Base-by-base conservation (phyloP, 176 grass and related monocot genomes). In the Carex kokanica region DNA sequence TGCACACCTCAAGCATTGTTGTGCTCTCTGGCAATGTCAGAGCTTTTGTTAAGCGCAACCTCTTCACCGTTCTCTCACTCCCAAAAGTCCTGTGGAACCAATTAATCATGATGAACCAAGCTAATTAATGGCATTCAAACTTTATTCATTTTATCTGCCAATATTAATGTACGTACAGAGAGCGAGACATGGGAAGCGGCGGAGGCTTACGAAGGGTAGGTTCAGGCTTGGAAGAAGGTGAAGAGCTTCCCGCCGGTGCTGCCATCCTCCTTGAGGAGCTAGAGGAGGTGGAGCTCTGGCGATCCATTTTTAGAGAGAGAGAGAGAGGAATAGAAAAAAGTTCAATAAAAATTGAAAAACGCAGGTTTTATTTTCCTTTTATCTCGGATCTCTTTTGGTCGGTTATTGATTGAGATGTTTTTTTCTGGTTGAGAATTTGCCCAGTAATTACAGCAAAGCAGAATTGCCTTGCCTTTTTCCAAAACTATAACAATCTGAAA, bases 21-120 rank as follows among this genome's bases (percentile, higher is more conserved):
- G 89, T 91, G 84, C 81, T 91, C 52, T 97, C 94, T n/a, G 91
- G 91, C 73, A 97, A 70, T 62, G 94, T 97, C 70, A 97, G 86
- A 34, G 89, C 94, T 87, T 85, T 88, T 0, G 91, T 91, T 21
- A 93, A 60, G 15, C 89, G 88, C 23, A 97, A 78, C 72, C 89
- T 91, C 91, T 90, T 93, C 64, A 97, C 89, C 31, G 89, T 93
- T 73, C 91, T 87, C 64, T 97, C 89, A 7, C 88, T 60, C 47
- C 89, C 84, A 27, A 97, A 62, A 56, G 89, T 91, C 81, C 89
- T 93, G 87, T 64, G 45, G 1, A 45, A 49, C n/a, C 67, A 85
- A 25, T 29, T 53, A 29, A 24, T 29, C 45, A 43, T 55, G 16
- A 81, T 31, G 25, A 32, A 12, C 4, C 6, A 5, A 55, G 65